A percentile compares a stretch with the other conserved stretches of the same genome.
These are phyloP conservation scores for Trichoderma arundinaceum DNA, from an alignment of 2,329 filamentous ascomycete genomes.

Conservation along the genomic window DNA sequence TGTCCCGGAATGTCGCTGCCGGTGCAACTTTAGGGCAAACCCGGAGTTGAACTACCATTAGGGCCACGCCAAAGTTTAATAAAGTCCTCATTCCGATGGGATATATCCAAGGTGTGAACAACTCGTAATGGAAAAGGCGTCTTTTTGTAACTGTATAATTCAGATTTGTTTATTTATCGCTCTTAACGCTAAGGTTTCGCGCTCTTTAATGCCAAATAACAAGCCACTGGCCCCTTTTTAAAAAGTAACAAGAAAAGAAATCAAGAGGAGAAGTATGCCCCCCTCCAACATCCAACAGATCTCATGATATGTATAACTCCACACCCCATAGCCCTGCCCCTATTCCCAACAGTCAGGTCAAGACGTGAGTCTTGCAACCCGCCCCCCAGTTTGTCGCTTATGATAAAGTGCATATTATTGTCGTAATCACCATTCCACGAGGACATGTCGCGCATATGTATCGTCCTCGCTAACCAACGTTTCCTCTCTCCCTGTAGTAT, in stretches of 20 bases:
- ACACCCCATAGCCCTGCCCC: background rate
- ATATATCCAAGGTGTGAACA: background rate
- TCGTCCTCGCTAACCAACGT: slow-evolving; percentile 1
- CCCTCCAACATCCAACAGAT: background rate
- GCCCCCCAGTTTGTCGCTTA: background rate
- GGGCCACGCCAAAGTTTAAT: background rate
- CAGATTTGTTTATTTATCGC: slow-evolving; percentile 9
- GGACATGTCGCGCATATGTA: background rate
- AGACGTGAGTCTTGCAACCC: slow-evolving; percentile 12
- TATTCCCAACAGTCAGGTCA: background rate
- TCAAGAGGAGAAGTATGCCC: background rate
- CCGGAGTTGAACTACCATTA: slow-evolving; percentile 62
- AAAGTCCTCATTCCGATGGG: background rate
- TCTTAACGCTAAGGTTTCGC: slow-evolving; percentile 15
- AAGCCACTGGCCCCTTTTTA: slow-evolving; percentile 4
- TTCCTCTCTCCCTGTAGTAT: background rate
- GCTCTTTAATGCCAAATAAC: slow-evolving; percentile 18
- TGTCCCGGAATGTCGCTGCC: slow-evolving; percentile 70
- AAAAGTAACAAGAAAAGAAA: background rate
- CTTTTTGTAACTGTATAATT: slow-evolving; percentile 1
- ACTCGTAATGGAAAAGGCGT: no score
- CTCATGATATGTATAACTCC: background rate
- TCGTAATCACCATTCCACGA: slow-evolving; percentile 5
- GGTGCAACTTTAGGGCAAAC: slow-evolving; percentile 66
- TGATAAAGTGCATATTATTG: slow-evolving; percentile 9